These are phyloP conservation scores for Diplogelasinospora grovesii DNA, from an alignment of 495 filamentous ascomycete genomes.

Conservation along the genomic window DNA sequence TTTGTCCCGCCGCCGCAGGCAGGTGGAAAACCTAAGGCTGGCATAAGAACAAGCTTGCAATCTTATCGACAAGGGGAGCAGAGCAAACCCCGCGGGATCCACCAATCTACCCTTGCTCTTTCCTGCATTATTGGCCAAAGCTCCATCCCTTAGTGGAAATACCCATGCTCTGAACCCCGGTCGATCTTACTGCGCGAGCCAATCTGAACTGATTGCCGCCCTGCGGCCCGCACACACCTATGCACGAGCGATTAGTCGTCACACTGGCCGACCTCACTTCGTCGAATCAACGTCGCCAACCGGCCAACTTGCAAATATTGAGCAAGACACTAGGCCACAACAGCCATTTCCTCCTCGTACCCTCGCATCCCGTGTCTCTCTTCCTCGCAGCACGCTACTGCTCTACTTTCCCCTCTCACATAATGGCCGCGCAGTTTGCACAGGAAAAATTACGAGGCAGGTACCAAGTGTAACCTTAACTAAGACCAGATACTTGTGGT, in stretches of 20 bases:
- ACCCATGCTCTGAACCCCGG: conserved; percentile 17
- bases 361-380: conserved; percentile 13
- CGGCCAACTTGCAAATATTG: conserved; percentile 12
- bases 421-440: background rate
- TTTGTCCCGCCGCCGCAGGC: too few species aligned
- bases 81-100: conserved; percentile 6
- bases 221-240: conserved; percentile 29
- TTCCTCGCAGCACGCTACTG: conserved; percentile 12
- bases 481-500: conserved; percentile 12
- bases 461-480: conserved; percentile 25
- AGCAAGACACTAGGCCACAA: conserved; percentile 3
- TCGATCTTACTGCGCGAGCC: conserved; percentile 29
- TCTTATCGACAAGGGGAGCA: conserved; percentile 2
- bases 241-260: conserved; percentile 34
- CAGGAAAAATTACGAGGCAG: conserved; percentile 1
- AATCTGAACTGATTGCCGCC: conserved; percentile 31
- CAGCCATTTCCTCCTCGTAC: too few species aligned
- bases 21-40: too few species aligned
- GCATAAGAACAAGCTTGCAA: too few species aligned
- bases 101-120: conserved; percentile 13
- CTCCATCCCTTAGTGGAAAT: conserved; percentile 17
- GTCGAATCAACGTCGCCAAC: conserved; percentile 29
- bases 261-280: conserved; percentile 22
- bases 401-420: conserved; percentile 9
- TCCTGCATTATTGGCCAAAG: conserved; percentile 28